Base-by-base conservation (phyloP, 495 filamentous ascomycete species). In the Neurospora terricola region DNA sequence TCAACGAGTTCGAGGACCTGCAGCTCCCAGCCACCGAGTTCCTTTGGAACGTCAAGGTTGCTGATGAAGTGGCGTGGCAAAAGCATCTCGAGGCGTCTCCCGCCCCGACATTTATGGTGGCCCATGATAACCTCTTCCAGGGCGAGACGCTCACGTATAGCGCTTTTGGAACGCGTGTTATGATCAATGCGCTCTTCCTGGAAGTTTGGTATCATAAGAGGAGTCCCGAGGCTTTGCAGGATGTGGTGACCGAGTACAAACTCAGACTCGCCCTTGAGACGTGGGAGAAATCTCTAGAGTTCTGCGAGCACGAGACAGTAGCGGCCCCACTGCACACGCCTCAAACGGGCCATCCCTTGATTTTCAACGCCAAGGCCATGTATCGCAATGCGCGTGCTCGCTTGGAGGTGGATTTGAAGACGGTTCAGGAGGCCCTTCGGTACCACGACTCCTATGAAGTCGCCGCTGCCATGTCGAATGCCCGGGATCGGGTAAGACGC, bases 131-230 rank as follows among this genome's bases (percentile, higher is more conserved):
- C 73, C 89, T 99, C 7, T 98, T 97, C 87, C 93, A 96, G 78
- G 96, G 94, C 71, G 94, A 97, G 75, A 87, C 91, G 48, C 89
- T 94, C 23, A 92, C 92, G 74, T 99, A 98, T 86, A 98, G 95
- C 80, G 96, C 96, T 11, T 98, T 98, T 81, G 95, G 94, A 3
- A 97, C 96, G 5, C 94, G 96, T 70, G 93, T 98, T 77, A 94
- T 99, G 91, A 99, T 99, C 88, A 99, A 98, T 80, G 94, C 96
- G 5, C 89, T 99, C 72, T 99, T 98, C 88, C 87, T 99, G 72
- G 96, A 98, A 79, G 96, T 99, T 5, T 99, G 95, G 96, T 96
- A 94, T 79, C 93, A 98, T 84, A 97, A 98, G 88, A 92, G 96
- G 75, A 97, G 92, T 82, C 94, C 95, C 54, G 95, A 98, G 82